Conservation (phyloP, 192 early-diverging fungal genomes). For the Chytriomyces confervae region DNA sequence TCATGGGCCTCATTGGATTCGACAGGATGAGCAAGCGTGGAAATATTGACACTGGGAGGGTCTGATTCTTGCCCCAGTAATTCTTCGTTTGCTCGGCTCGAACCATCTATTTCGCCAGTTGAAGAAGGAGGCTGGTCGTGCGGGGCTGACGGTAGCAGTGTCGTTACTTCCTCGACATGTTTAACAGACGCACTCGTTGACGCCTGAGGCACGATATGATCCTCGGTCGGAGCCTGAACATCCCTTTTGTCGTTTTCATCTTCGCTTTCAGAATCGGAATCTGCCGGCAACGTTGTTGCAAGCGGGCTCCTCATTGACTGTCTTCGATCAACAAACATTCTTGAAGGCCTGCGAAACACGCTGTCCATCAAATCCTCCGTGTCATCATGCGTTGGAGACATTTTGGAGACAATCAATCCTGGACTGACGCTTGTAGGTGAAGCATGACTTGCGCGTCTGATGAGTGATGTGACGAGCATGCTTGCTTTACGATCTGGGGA, state of each 20-base stretch:
- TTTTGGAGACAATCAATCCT: not conserved
- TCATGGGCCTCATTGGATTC: too few species aligned
- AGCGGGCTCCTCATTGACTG: conserved; percentile 17
- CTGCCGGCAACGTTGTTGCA: not conserved
- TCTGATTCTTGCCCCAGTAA: too few species aligned
- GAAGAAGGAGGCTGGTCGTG: not conserved
- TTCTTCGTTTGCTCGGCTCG: too few species aligned
- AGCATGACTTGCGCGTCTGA: conserved; percentile 17
- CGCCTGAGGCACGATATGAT: too few species aligned
- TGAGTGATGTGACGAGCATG: conserved; percentile 13
- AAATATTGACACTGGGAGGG: too few species aligned
- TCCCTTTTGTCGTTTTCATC: not conserved
- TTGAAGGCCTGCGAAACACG: not conserved
- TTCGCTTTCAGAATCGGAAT: not conserved
- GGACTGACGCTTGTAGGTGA: not conserved
- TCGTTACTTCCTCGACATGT: too few species aligned
- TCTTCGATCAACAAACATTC: not conserved
- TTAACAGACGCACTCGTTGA: too few species aligned
- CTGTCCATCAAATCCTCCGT: conserved; percentile 24
- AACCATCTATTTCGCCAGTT: not conserved
- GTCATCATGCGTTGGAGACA: not conserved
- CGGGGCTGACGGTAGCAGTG: too few species aligned
- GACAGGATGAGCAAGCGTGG: too few species aligned
- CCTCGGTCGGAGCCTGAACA: too few species aligned
- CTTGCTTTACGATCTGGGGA: conserved; percentile 9